Base-by-base conservation (phyloP, 2,329 filamentous ascomycete species). In the Alternaria arbusti region DNA sequence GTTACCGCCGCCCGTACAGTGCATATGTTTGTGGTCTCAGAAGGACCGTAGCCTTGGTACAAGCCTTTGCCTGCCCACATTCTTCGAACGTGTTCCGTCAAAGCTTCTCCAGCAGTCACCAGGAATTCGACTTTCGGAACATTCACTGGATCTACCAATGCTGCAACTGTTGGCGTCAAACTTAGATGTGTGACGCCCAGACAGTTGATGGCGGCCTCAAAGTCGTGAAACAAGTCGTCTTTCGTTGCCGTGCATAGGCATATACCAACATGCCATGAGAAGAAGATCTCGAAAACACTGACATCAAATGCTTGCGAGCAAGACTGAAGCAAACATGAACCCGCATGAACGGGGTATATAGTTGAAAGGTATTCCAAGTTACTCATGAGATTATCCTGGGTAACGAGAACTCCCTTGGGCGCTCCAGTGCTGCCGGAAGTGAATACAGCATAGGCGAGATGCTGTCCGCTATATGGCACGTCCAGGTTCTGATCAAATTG, bases 201-300 rank as follows among this genome's bases (percentile, higher is more conserved):
- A 1, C 78, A 74, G 4, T 88, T 84, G 59, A 96, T 91, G 0
- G 88, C 84, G 20, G 81, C 78, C 75, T 94, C 91, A 9, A 96
- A 82, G 70, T 96, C 89, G 43, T 84, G 84, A 71, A 95, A 93
- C 0, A 96, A 80, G 2, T 88, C 86, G 70, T 96, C 91, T 69
- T 94, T 94, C 0, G 84, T 86, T 0, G 89, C 90, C 2, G 91
- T 88, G 74, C 92, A 97, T 12, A 97, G 83, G 64, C 90, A 91
- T 83, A 95, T 92, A 5, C 93, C 93, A 32, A 86, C 85, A 50
- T 87, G 86, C 91, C 93, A 96, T 0, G 93, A 84, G 71, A 93
- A 96, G 76, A 97, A 95, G 13, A 96, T 94, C 73, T 97, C 94
- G 74, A 96, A 96, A 0, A 96, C 91, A 0, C 93, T 96, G 2